Percentiles rank a stretch among this genome's conserved stretches.
Conservation (phyloP, 2,329 filamentous ascomycete genomes). For the Colletotrichum nymphaeae region DNA sequence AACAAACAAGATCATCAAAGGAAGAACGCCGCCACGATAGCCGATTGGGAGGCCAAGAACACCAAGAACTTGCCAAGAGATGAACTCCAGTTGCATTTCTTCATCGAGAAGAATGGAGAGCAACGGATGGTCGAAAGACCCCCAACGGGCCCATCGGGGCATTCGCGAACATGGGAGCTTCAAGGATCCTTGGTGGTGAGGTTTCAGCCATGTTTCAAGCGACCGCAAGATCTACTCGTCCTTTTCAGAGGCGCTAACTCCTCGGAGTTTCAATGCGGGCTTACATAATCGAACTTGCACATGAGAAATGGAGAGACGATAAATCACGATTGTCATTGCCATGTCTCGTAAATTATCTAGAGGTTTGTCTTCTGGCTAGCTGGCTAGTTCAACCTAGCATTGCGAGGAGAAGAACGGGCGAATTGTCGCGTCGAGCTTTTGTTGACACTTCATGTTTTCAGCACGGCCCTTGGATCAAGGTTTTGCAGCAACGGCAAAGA, state of each 20-base stretch:
- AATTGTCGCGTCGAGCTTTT: not conserved
- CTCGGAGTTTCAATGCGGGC: no score
- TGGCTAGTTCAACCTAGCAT: no score
- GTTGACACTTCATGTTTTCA: not conserved
- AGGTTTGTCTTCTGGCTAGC: not conserved
- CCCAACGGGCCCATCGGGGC: not conserved
- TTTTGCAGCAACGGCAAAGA: no score
- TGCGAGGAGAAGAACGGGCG: not conserved
- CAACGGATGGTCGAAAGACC: not conserved
- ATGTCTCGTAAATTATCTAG: not conserved
- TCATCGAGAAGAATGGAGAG: not conserved
- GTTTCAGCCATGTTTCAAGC: slow-evolving; percentile 31
- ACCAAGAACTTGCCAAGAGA: not conserved
- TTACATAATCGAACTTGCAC: not conserved
- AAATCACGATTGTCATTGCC: not conserved
- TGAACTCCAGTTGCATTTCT: not conserved
- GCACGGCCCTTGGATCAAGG: not conserved
- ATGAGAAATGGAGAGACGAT: not conserved
- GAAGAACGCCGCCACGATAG: not conserved
- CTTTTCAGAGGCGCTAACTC: not conserved
- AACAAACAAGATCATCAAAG: not conserved
- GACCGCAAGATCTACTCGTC: not conserved
- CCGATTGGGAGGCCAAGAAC: not conserved
- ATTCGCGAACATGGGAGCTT: not conserved
- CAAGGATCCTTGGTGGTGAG: not conserved